Base-by-base conservation (phyloP, 176 grass and related monocot species). In the Zoysia japonica region DNA sequence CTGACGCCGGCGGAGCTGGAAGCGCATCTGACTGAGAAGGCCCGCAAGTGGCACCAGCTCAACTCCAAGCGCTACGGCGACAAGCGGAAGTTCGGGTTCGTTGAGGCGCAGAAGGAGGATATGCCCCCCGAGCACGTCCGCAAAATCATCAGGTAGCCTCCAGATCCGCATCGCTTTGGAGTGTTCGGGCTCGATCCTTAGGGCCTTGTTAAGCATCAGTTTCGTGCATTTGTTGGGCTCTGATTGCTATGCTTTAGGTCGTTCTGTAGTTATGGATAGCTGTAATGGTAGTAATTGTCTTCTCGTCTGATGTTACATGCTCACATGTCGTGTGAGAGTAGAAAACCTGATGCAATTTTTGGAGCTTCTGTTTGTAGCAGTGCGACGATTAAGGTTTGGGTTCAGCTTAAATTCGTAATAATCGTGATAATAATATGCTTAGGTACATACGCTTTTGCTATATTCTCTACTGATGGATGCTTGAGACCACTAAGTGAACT, bases 41-140 rank as follows among this genome's bases (percentile, higher is more conserved):
- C 96, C 14, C 81, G 92, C 70, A 99, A 99, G 79, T 99, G 96
- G 92, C 92, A 99, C 82, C 96, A 99, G 90, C 96, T 99, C 57
- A 99, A 99, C 84, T 93, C 96, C 10, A 99, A 99, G 92, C 84
- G 96, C 71, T 99, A 99, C 28, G 92, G 96, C 7, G 96, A 99
- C 85, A 99, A 99, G 90, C 87, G 96, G 59, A 99, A 99, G 90
- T 98, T 94, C 76, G 96, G 96, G 6, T 99, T 99, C 49, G 96
- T 99, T 15, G 96, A 99, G 88, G 92, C 92, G 47, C 96, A 98
- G 88, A 98, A 98, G 92, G 96, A 98, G 96, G 96, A 98, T 74
- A 98, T 98, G 96, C 96, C 96, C 5, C 96, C 96, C 9, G 96
- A 98, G 86, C 96, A 98, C 73, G 96, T 98, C 67, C 88, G 96